Base-by-base conservation (phyloP, 805 yeast species). In the Saturnispora dispora region DNA sequence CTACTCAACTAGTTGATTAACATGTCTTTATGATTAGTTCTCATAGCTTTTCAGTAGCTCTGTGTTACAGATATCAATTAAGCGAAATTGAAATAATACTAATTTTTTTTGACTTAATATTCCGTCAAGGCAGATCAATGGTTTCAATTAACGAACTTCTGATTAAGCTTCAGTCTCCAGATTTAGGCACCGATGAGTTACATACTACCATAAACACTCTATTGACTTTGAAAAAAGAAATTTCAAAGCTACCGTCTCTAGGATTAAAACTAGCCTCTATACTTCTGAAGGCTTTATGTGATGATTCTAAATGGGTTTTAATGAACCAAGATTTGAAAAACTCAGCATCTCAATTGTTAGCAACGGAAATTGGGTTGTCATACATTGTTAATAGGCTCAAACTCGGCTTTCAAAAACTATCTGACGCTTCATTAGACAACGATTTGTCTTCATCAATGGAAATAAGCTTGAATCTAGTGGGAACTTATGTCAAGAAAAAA, bases 281-380 rank as follows among this genome's bases (percentile, higher is more conserved):
- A 15, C 13, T 49, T 5, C 30, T 49, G 17, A 36, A 15, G n/a
- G 37, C 28, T 5, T 11, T 49, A 20, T 44, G 47, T 28, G 17
- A 30, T 22, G 45, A 49, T 9, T 36, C 45, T 4, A 49, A 44
- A 28, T 49, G 52, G 52, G n/a, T 15, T 2, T 32, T 62, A 15
- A 17, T 57, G 9, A 60, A 58, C 11, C 2, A 27, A 1, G 32
- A 48, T 1, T 18, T 51, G 2, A 48, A 55, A 28, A 7, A 20
- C 1, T 20, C 27, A 1, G 25, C 60, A 0, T 11, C 32, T 11
- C 50, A 45, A 8, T 37, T 60, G 10, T 44, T 64, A n/a, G 40
- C 50, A 10, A 54, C 55, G n/a, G 50, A 62, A 39, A 55, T 64
- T 1, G 65, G 64, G 0, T 4, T 65, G 2, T 59, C 61, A 4